A percentile compares a stretch with the other conserved stretches of the same genome.
Evolutionary conservation across 495 filamentous ascomycete species (phyloP).

Genomic region (Penicillium riverlandense): DNA sequence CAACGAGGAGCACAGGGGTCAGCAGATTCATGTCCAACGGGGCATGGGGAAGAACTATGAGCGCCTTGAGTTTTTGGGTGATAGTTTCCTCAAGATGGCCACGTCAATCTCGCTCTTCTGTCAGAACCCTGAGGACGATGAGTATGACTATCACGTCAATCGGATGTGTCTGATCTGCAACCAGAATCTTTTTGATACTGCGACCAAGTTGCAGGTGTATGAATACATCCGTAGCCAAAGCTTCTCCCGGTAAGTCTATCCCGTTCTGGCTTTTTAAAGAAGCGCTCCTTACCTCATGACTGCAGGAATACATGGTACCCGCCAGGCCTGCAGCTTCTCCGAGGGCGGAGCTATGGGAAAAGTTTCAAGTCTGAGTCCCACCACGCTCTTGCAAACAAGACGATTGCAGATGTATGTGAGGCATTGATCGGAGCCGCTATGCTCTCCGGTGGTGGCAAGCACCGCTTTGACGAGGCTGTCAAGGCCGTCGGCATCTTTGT

Average conservation of each 20-base stretch:
- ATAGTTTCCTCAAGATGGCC: slow-evolving; percentile 92
- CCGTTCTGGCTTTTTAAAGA: not conserved
- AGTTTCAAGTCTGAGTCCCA: slow-evolving; percentile 42
- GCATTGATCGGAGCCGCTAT: slow-evolving; percentile 88
- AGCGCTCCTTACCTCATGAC: not conserved
- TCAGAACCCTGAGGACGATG: slow-evolving; percentile 67
- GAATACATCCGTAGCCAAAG: slow-evolving; percentile 76
- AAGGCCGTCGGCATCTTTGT: slow-evolving; percentile 76
- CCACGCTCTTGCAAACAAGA: slow-evolving; percentile 78
- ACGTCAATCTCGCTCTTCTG: slow-evolving; percentile 81
- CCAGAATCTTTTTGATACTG: slow-evolving; percentile 74
- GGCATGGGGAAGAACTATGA: slow-evolving; percentile 99
- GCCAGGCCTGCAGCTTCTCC: slow-evolving; percentile 56
- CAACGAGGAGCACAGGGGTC: slow-evolving; percentile 64
- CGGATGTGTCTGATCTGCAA: slow-evolving; percentile 93
- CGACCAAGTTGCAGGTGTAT: slow-evolving; percentile 54
- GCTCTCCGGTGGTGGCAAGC: slow-evolving; percentile 48
- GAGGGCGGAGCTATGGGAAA: slow-evolving; percentile 53
- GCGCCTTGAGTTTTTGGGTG: slow-evolving; percentile 87
- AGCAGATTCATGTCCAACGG: slow-evolving; percentile 66
- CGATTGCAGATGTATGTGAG: slow-evolving; percentile 95
- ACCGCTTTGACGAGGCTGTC: slow-evolving; percentile 72
- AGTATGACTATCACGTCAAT: slow-evolving; percentile 83
- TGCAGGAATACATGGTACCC: slow-evolving; percentile 65
- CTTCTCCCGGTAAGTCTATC: slow-evolving; percentile 56